These are phyloP conservation scores for Ganoderma lucidum DNA, from an alignment of 1,284 basidiomycete species.

Conservation along the genomic window DNA sequence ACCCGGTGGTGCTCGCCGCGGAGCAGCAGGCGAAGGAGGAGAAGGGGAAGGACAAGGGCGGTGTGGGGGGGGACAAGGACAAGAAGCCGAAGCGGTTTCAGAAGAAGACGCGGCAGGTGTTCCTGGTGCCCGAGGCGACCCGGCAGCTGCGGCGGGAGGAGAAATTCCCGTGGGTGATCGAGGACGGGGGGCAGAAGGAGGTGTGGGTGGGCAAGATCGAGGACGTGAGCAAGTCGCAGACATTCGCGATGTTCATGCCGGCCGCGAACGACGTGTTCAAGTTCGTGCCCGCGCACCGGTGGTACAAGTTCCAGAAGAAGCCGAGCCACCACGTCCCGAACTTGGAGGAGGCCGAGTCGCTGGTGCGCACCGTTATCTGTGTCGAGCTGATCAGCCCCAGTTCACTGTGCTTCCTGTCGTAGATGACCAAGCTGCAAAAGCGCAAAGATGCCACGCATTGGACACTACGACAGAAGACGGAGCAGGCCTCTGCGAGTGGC, in stretches of 20 bases:
- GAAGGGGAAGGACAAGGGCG: constrained; percentile 44
- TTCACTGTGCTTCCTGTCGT: background rate
- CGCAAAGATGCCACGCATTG: constrained; percentile 79
- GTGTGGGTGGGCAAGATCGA: constrained; percentile 85
- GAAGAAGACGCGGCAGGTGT: constrained; percentile 88
- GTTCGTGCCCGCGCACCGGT: constrained; percentile 86
- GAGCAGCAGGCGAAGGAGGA: constrained; percentile 29
- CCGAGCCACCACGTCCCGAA: constrained; percentile 75
- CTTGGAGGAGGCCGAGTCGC: constrained; percentile 74
- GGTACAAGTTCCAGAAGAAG: constrained; percentile 91
- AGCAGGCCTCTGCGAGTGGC: constrained; percentile 50
- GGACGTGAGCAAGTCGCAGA: constrained; percentile 66
- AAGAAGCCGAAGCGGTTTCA: constrained; percentile 75
- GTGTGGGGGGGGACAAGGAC: constrained; percentile 52
- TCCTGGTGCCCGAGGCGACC: constrained; percentile 54
- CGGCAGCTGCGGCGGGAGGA: constrained; percentile 77
- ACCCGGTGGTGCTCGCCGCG: constrained; percentile 10
- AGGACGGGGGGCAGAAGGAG: constrained; percentile 74
- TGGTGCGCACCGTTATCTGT: constrained; percentile 56
- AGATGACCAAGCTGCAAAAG: constrained; percentile 64
- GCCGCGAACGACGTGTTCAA: constrained; percentile 80
- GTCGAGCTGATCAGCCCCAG: background rate
- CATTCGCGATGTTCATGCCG: constrained; percentile 65
- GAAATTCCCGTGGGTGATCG: constrained; percentile 89
- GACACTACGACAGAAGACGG: constrained; percentile 73